Percentiles rank a stretch among this genome's conserved stretches.
These are phyloP conservation scores for Colletotrichum sp. DNA, from an alignment of 2,329 filamentous ascomycete genomes.

Conservation along the genomic window DNA sequence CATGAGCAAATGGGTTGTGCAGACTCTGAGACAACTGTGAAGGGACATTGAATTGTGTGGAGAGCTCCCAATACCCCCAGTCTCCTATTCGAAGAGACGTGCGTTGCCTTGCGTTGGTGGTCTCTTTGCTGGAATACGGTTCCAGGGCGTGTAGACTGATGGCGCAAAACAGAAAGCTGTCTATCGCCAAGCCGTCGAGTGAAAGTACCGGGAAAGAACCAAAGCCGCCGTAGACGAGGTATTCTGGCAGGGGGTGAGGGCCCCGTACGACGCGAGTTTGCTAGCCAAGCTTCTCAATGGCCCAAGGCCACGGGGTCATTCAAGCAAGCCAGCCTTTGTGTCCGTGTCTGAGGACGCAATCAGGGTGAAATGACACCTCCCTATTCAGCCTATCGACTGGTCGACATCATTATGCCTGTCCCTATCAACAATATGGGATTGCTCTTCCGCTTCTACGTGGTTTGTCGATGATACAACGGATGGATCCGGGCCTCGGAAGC, in stretches of 20 bases:
- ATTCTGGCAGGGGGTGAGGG: background rate
- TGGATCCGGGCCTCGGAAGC: background rate
- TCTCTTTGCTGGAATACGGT: constrained; percentile 12
- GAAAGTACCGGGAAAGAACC: background rate
- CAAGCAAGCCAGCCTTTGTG: constrained; percentile 18
- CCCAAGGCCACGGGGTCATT: constrained; percentile 15
- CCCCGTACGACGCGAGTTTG: constrained; percentile 10
- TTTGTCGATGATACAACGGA: background rate
- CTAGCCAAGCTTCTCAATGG: constrained; percentile 15
- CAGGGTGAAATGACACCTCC: background rate
- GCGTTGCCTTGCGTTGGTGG: constrained; percentile 2
- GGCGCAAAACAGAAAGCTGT: background rate
- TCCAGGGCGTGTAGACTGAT: constrained; percentile 1
- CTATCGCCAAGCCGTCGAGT: constrained; percentile 20
- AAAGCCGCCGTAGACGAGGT: constrained; percentile 1
- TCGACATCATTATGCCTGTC: background rate
- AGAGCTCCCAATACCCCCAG: constrained; percentile 33
- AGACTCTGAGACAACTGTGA: constrained; percentile 49
- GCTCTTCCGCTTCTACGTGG: background rate
- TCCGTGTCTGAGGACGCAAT: background rate
- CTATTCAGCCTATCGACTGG: background rate
- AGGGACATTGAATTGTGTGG: constrained; percentile 40
- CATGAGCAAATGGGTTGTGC: constrained; percentile 40
- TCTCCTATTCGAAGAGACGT: constrained; percentile 25
- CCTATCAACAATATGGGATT: background rate